Base-by-base conservation (phyloP, 441 rosid species). In the Daphne laureola region DNA sequence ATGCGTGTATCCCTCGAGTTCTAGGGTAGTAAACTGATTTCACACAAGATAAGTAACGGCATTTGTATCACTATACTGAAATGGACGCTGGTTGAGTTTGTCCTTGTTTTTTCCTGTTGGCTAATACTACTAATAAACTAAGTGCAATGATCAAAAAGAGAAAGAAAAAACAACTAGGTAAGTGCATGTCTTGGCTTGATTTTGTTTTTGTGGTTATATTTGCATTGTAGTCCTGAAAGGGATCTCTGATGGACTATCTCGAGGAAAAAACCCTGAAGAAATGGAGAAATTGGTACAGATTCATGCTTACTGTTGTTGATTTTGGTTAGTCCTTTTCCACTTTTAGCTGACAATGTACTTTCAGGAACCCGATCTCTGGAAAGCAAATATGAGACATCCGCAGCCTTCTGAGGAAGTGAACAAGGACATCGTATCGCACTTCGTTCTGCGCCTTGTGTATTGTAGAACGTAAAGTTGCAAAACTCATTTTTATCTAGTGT, bases 361-460 rank as follows among this genome's bases (percentile, higher is more conserved):
- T 31, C 43, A 86, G 96, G 88, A 78, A 6, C 3, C 0, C 0
- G 70, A 66, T 11, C 64, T 78, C 58, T 86, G 83, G 99, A 83
- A 74, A 68, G 65, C 69, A 23, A 71, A 94, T 67, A 87, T 86
- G 96, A 70, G 64, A 73, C 84, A 74, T 67, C 64, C 74, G 0
- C 72, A 73, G 23, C 78, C 66, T 9, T 64, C 80, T 2, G 84
- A 86, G 65, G 70, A 63, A 40, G 16, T 64, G 16, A 79, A 84
- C 55, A 87, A 94, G 67, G 94, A 90, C 70, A 55, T 85, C 38
- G 86, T 83, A 52, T 94, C 99, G 1, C 96, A 90, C 66, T 90
- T 87, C 57, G 91, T 84, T 43, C 64, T 90, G 27, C 88, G 95
- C 40, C 96, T 94, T 25, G 96, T 87, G 42, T 87, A 87, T 71